Conservation (phyloP, 306 rosid species). For the Fragaria ananassa region DNA sequence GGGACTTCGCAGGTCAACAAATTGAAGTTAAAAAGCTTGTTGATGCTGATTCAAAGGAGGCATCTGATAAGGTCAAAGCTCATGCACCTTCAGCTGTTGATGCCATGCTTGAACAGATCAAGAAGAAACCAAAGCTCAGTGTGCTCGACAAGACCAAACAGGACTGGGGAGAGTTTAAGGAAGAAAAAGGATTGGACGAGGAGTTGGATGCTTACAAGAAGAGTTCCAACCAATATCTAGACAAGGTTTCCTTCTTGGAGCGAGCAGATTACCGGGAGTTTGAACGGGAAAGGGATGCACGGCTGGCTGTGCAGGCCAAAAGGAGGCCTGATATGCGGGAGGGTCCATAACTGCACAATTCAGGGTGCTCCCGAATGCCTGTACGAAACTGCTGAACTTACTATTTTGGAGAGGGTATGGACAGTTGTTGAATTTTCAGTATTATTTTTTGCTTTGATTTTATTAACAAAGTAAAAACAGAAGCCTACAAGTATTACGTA, state of each 20-base stretch:
- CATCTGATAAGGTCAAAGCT: conserved; percentile 61
- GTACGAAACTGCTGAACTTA: neutral
- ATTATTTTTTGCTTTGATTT: conserved; percentile 6
- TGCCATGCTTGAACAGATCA: conserved; percentile 79
- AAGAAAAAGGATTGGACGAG: conserved; percentile 70
- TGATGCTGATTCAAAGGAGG: conserved; percentile 90
- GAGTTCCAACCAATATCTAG: conserved; percentile 95
- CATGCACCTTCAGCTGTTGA: conserved; percentile 82
- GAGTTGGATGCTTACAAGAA: conserved; percentile 97
- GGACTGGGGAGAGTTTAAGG: conserved; percentile 99
- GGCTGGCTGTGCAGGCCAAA: conserved; percentile 72
- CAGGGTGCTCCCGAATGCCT: conserved; percentile 14
- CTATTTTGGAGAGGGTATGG: neutral
- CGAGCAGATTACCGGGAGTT: conserved; percentile 93
- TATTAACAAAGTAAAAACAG: conserved; percentile 3
- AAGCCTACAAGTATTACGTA: conserved; percentile 16
- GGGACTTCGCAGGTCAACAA: conserved; percentile 96
- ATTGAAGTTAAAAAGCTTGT: conserved; percentile 76
- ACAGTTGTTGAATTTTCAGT: conserved; percentile 15
- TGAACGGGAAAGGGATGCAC: conserved; percentile 95
- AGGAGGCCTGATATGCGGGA: conserved; percentile 82
- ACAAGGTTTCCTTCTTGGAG: conserved; percentile 80
- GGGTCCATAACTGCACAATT: conserved; percentile 40
- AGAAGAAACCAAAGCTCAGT: conserved; percentile 93
- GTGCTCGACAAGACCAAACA: conserved; percentile 90